These are phyloP conservation scores for Juncus inflexus DNA, from an alignment of 176 grass and related monocot genomes.

Conservation along the genomic window DNA sequence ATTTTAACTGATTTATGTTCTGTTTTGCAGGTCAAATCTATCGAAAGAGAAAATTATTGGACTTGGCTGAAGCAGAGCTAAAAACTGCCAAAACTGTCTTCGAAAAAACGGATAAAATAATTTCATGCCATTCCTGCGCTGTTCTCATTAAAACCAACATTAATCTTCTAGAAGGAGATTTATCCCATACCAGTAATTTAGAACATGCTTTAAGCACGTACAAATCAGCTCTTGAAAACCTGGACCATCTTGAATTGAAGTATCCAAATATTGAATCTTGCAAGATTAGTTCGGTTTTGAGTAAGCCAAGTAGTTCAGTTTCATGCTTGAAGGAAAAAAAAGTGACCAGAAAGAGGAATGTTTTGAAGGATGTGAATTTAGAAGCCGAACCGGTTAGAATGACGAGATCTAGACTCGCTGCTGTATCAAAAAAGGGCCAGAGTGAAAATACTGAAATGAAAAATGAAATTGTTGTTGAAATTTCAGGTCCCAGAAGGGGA, in stretches of 20 bases:
- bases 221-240: constrained; percentile 51
- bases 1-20: no score
- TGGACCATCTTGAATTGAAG: constrained; percentile 33
- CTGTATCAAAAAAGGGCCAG: no score
- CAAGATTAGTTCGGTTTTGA: constrained; percentile 11
- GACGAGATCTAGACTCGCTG: background rate
- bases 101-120: constrained; percentile 24
- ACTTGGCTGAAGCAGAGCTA: constrained; percentile 50
- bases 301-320: no score
- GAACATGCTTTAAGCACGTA: constrained; percentile 56
- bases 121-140: constrained; percentile 39
- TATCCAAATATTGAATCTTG: constrained; percentile 4
- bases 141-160: no score
- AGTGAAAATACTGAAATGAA: background rate
- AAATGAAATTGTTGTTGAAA: background rate
- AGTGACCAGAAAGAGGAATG: background rate
- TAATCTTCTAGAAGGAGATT: no score
- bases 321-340: constrained; percentile 10
- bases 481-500: background rate
- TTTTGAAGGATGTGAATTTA: constrained; percentile 10
- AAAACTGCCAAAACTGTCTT: constrained; percentile 52
- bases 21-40: constrained; percentile 75
- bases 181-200: background rate
- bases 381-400: background rate
- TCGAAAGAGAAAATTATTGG: constrained; percentile 54